Conservation (phyloP, 2,329 filamentous ascomycete species). For the Hypocreales sp. region DNA sequence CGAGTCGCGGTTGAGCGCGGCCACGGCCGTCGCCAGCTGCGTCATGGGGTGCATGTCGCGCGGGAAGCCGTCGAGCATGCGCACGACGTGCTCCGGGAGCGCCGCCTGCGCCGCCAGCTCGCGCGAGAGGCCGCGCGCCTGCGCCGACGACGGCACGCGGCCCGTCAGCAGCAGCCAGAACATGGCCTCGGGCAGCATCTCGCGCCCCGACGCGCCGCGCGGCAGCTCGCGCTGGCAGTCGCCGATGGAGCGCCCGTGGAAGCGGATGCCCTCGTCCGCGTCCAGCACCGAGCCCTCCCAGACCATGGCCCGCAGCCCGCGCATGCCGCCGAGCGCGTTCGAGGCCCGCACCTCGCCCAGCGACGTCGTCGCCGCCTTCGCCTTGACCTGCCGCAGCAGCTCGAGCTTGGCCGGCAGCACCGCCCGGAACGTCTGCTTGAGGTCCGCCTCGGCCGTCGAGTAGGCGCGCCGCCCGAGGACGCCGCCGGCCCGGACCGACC, state of each 20-base stretch:
- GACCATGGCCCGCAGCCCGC: slow-evolving; percentile 92
- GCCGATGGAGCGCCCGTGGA: slow-evolving; percentile 95
- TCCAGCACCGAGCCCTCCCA: slow-evolving; percentile 98
- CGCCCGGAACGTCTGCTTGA: slow-evolving; percentile 74
- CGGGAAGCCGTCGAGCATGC: slow-evolving; percentile 83
- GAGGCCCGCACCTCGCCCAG: slow-evolving; percentile 89
- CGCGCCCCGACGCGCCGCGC: slow-evolving; percentile 80
- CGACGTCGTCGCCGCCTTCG: slow-evolving; percentile 59
- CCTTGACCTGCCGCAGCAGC: slow-evolving; percentile 86
- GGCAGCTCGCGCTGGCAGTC: slow-evolving; percentile 90
- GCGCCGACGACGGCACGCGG: slow-evolving; percentile 67
- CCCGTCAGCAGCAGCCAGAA: slow-evolving; percentile 97
- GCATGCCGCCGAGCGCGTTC: slow-evolving; percentile 92
- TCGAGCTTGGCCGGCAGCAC: slow-evolving; percentile 87
- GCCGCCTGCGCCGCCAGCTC: slow-evolving; percentile 76
- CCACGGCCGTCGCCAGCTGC: slow-evolving; percentile 88
- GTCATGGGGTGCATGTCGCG: slow-evolving; percentile 94
- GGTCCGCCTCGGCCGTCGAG: slow-evolving; percentile 54
- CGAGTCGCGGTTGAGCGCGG: slow-evolving; percentile 88
- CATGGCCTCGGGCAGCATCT: slow-evolving; percentile 98
- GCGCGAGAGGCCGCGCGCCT: slow-evolving; percentile 69
- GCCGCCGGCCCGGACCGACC: too few species aligned
- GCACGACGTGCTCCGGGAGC: slow-evolving; percentile 69
- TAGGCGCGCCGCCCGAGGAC: slow-evolving; percentile 48
- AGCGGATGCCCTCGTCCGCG: slow-evolving; percentile 91